Evolutionary conservation across 2,329 filamentous ascomycete genomes (phyloP).

Genomic region (Sarocladiaceae sp.): DNA sequence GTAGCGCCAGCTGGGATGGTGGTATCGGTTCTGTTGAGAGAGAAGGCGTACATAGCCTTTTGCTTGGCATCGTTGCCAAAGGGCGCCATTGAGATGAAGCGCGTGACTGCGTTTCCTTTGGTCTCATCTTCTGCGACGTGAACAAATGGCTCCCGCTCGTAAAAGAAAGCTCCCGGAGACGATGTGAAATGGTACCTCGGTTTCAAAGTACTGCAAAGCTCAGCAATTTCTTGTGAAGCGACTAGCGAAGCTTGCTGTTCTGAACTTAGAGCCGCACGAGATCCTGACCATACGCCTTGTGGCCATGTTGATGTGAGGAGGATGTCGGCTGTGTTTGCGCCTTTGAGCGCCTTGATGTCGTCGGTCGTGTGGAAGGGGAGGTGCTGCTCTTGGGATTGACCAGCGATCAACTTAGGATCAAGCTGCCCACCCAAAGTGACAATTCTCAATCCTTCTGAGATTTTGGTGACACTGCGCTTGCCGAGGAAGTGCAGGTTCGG

Average conservation of each 20-base stretch:
- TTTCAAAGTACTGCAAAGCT: conserved; percentile 71
- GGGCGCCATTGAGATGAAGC: conserved; percentile 83
- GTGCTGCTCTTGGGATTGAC: conserved; percentile 64
- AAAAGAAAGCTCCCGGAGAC: conserved; percentile 62
- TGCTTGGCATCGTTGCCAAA: conserved; percentile 71
- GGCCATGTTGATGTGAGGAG: conserved; percentile 87
- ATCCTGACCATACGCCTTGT: conserved; percentile 60
- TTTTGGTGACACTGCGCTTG: conserved; percentile 82
- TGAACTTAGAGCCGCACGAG: conserved; percentile 53
- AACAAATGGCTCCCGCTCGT: conserved; percentile 89
- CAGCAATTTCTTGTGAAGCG: conserved; percentile 63
- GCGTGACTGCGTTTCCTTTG: conserved; percentile 59
- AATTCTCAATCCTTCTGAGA: conserved; percentile 80
- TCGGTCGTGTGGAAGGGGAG: conserved; percentile 70
- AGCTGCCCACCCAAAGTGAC: conserved; percentile 76
- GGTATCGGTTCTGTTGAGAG: conserved; percentile 58
- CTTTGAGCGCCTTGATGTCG: conserved; percentile 69
- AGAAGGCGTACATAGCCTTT: conserved; percentile 76
- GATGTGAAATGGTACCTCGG: conserved; percentile 87
- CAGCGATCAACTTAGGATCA: conserved; percentile 53
- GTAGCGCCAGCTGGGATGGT: conserved; percentile 66
- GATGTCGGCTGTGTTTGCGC: conserved; percentile 76
- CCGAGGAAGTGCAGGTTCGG: conserved; percentile 88
- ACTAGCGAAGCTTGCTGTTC: conserved; percentile 44
- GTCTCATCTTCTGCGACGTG: conserved; percentile 45